phyloP scores from a whole-genome alignment of 2,329 filamentous ascomycete species.

The Botrytis tulipae region DNA sequence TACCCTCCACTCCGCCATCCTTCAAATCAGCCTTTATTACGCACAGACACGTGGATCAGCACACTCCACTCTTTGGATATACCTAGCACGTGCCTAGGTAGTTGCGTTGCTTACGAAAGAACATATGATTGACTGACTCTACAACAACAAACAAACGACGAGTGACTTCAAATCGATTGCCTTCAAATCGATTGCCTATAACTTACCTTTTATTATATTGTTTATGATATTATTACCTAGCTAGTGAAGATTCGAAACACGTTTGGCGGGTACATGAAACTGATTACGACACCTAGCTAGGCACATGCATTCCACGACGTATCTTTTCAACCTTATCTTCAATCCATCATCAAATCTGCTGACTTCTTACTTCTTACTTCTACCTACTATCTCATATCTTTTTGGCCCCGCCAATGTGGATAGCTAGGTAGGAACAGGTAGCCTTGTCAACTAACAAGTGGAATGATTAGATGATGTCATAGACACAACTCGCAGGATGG shows the following conservation, averaged over 20 bases:
- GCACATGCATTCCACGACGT: background rate
- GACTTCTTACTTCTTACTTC: background rate
- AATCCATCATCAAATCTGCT: background rate
- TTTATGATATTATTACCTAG: background rate
- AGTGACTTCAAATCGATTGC: background rate
- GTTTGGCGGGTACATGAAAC: background rate
- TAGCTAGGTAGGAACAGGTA: background rate
- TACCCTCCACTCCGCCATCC: too few relatives aligned
- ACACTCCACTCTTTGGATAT: background rate
- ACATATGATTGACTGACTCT: background rate
- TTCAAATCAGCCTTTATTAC: background rate
- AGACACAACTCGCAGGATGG: background rate
- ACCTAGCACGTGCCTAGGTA: too few relatives aligned
- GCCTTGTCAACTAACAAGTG: background rate
- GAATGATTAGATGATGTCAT: background rate
- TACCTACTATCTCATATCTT: background rate
- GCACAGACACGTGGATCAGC: background rate
- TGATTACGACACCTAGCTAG: background rate
- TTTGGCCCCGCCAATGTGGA: background rate
- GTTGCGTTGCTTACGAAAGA: background rate
- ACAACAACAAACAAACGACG: background rate
- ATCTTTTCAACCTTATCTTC: background rate
- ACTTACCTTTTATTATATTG: too few relatives aligned
- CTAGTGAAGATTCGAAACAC: background rate
- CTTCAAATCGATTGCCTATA: too few relatives aligned